Evolutionary conservation across 1,139 yeast genomes (phyloP).

Genomic region (Spathaspora sp.): DNA sequence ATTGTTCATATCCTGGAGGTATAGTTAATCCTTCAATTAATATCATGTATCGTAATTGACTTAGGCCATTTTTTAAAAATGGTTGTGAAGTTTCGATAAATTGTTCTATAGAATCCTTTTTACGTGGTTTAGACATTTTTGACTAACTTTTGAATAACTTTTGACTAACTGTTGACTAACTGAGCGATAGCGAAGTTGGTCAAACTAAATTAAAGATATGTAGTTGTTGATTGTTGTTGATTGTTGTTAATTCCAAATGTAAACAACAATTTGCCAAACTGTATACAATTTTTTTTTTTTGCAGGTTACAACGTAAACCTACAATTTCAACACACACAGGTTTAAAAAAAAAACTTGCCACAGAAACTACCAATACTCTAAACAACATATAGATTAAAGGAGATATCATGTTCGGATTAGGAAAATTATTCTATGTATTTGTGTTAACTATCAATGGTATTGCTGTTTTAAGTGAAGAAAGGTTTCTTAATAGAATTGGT

Average conservation of each 20-base stretch:
- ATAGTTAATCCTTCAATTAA: constrained; percentile 72
- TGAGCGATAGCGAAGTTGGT: too few species aligned
- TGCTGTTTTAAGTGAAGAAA: constrained; percentile 48
- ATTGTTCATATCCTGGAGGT: constrained; percentile 47
- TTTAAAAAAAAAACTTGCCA: not conserved
- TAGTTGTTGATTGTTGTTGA: too few species aligned
- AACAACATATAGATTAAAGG: not conserved
- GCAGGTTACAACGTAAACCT: too few species aligned
- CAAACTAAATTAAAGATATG: too few species aligned
- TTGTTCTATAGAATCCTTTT: constrained; percentile 66
- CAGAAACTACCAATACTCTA: not conserved
- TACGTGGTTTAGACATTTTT: constrained; percentile 40
- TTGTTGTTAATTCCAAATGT: too few species aligned
- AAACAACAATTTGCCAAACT: not conserved
- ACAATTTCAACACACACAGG: not conserved
- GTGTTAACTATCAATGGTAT: constrained; percentile 44
- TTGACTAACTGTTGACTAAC: too few species aligned
- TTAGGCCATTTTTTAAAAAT: constrained; percentile 66
- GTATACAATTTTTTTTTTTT: not conserved
- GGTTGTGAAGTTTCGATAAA: constrained; percentile 61
- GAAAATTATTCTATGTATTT: constrained; percentile 42
- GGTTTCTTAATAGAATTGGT: constrained; percentile 48
- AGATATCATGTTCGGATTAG: constrained; percentile 42
- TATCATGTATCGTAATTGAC: constrained; percentile 77
- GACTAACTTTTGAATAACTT: too few species aligned